Base-by-base conservation (phyloP, 148 eudicot species). In the Fallopia convolvulus region DNA sequence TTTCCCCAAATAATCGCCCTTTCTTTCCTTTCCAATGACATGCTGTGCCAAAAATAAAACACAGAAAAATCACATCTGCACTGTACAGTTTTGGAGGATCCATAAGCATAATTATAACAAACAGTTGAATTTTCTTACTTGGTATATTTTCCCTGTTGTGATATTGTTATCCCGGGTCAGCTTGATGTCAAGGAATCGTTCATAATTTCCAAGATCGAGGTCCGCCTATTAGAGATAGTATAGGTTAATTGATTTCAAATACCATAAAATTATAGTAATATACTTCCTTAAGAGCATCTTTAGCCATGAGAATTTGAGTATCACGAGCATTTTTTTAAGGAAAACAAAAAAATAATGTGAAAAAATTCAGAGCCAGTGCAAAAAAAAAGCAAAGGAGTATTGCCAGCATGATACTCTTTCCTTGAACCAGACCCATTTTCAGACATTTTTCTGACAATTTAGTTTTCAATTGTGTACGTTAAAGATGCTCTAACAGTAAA, bases 201-300 rank as follows among this genome's bases (percentile, higher is more conserved):
- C 98, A 81, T 94, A 94, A 81, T 94, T 94, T 72, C 98, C 98
- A 72, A 94, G 98, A 89, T 94, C 98, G 79, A 94, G 81, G 86
- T 94, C 98, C 93, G 90, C 98, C 98, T 94, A 21, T 85, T 7
- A 36, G 15, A 65, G 5, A 68, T 6, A 68, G 36, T 14, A 36
- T n/a, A 13, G 21, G 21, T 33, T 39, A 36, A 33, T 14, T 68
- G 21, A 68, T 36, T 68, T 39, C 9, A 39, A 26, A 26, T 52
- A 26, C 17, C 70, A 61, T 68, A 7, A 36, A 68, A 15, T 68
- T 3, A 68, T 61, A 6, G 36, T 6, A 17, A 66, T 33, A 66
- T 4, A 33, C 72, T 66, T 66, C 42, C 42, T 18, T 66, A 36
- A 66, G 39, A 36, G 39, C 39, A 36, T 36, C 39, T 36, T 36